Evolutionary conservation across 2,329 filamentous ascomycete species (phyloP).

Genomic region (Aspergillus caelatus): DNA sequence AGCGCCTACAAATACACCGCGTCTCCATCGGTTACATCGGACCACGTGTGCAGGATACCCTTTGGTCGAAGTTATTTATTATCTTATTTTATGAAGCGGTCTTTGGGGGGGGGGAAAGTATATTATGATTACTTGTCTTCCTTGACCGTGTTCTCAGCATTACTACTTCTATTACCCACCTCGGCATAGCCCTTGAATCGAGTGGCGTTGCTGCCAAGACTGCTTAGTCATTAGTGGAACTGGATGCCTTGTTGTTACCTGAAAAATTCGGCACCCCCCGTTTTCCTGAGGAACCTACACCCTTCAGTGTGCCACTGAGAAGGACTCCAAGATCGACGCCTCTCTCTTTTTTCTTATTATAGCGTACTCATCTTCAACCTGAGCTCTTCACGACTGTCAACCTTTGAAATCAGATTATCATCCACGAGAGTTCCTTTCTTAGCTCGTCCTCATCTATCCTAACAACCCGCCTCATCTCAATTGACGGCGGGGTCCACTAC

Average conservation of each 20-base stretch:
- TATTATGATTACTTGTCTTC: background rate
- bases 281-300: conserved; percentile 21
- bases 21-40: conserved; percentile 14
- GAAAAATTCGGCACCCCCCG: conserved; percentile 30
- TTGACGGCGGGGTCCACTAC: conserved; percentile 35
- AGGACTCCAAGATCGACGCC: conserved; percentile 10
- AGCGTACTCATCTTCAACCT: background rate
- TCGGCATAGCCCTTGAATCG: conserved; percentile 9
- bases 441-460: conserved; percentile 15
- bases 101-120: background rate
- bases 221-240: conserved; percentile 23
- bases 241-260: conserved; percentile 29
- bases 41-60: conserved; percentile 16
- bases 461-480: conserved; percentile 25
- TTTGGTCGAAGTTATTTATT: background rate
- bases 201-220: conserved; percentile 25
- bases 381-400: background rate
- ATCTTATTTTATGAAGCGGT: background rate
- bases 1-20: conserved; percentile 15
- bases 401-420: conserved; percentile 3
- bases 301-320: conserved; percentile 15
- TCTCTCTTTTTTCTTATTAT: conserved; percentile 1
- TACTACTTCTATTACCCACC: background rate
- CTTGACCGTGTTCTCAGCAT: background rate
- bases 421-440: background rate